Evolutionary conservation across 805 yeast species (phyloP), one percentile per base, ranked within the genome.

Genomic region (Tetrapisispora pingtungensis): DNA sequence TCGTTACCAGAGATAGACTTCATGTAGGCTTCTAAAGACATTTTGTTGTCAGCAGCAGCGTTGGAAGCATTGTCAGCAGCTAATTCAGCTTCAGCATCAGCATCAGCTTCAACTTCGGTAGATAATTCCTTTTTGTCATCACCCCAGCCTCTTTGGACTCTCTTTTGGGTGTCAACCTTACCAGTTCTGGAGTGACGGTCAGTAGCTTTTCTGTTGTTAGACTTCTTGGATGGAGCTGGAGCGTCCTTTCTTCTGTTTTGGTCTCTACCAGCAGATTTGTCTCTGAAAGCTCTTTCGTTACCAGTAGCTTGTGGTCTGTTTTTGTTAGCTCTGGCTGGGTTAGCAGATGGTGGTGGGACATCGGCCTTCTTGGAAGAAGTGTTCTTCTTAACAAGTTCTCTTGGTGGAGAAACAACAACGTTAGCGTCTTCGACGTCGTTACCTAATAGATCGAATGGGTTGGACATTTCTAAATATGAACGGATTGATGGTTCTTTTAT

Each of bases 111-210:
- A 49, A 56, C 56, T 66, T 80, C 86, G 53, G 73, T 83, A 54
- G 74, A 82, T 62, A 71, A 74, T 74, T 79, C 84, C 65, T 73
- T 77, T 56, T 71, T 71, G 68, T 81, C 78, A 64, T 81, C 86
- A 64, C 96, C 95, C 90, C 96, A 86, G 55, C 88, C 89, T 70
- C 80, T 81, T 67, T 74, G 77, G 62, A 82, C 75, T 69, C 83
- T 81, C 81, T 87, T 89, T 57, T 75, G 77, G 57, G 95, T 73
- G 73, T 88, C 96, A 60, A 78, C 67, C 75, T 84, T 85, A 63
- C 82, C 86, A 54, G 85, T 64, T 75, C 84, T 84, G 55, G 90
- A 78, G 64, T 80, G 93, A 71, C 95, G 93, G 79, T 90, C 97
- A 53, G 65, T 55, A 67, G 71, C 48, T 56, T 59, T 63, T 61